These are phyloP conservation scores for Aurifilum marmelostoma DNA, from an alignment of 2,329 filamentous ascomycete species.

Conservation along the genomic window DNA sequence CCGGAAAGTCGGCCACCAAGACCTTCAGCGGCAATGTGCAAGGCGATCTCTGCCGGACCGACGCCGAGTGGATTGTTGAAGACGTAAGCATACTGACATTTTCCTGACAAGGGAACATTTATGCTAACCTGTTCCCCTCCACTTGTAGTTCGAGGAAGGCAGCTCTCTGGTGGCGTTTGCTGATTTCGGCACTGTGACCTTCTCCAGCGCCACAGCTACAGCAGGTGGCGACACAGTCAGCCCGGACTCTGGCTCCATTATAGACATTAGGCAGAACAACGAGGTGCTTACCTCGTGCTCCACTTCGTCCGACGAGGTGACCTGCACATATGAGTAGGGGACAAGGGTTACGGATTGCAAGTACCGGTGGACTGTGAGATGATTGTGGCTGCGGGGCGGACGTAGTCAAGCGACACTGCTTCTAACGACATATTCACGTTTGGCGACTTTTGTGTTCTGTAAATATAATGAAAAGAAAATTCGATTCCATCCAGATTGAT, in stretches of 20 bases:
- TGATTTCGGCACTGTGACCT: conserved; percentile 49
- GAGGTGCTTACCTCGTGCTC: conserved; percentile 15
- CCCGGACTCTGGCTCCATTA: conserved; percentile 44
- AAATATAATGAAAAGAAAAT: neutral
- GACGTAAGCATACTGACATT: conserved; percentile 40
- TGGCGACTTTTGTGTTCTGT: neutral
- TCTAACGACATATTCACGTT: neutral
- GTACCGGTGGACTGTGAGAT: neutral
- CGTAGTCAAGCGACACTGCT: neutral
- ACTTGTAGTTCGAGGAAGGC: conserved; percentile 40
- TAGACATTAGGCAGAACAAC: conserved; percentile 20
- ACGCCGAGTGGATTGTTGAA: conserved; percentile 66
- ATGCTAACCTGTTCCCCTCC: neutral
- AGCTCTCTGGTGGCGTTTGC: conserved; percentile 45
- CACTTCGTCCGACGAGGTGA: neutral
- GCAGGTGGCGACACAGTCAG: conserved; percentile 37
- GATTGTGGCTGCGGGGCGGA: neutral
- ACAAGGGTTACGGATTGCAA: neutral
- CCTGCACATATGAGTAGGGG: conserved; percentile 4
- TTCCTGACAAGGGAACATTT: no score
- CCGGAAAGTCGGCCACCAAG: conserved; percentile 53
- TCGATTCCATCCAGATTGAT: neutral
- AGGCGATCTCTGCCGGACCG: conserved; percentile 39
- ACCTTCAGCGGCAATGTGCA: conserved; percentile 43
- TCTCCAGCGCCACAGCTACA: conserved; percentile 41